Evolutionary conservation across 306 rosid species (phyloP).

Genomic region (Cicer judaicum): DNA sequence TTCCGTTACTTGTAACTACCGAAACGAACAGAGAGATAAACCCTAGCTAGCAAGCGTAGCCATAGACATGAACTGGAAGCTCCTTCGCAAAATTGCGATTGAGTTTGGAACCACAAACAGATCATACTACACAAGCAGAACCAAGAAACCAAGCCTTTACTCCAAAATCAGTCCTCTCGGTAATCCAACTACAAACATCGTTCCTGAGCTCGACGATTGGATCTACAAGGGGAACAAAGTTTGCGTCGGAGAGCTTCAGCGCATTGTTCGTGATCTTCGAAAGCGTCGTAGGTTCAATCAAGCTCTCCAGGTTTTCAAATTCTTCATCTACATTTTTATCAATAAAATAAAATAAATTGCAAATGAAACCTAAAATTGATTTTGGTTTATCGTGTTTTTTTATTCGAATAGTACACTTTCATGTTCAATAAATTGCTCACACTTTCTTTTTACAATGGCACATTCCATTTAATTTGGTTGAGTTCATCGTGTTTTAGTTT

Average conservation of each 20-base stretch:
- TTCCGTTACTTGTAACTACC: background rate
- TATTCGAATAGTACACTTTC: background rate
- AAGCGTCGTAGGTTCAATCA: conserved; percentile 78
- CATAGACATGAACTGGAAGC: conserved; percentile 55
- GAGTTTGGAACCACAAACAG: conserved; percentile 43
- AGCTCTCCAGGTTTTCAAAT: conserved; percentile 66
- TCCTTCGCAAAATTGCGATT: conserved; percentile 47
- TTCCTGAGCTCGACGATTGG: conserved; percentile 78
- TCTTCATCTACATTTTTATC: conserved; percentile 8
- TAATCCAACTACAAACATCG: conserved; percentile 50
- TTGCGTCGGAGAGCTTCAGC: conserved; percentile 71
- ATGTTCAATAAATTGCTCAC: background rate
- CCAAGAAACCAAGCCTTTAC: conserved; percentile 64
- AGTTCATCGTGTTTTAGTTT: background rate
- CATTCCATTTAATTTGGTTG: background rate
- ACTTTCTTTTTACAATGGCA: background rate
- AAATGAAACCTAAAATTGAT: background rate
- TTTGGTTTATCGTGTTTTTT: background rate
- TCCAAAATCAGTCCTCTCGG: conserved; percentile 79
- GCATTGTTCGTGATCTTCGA: conserved; percentile 82
- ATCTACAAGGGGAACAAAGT: conserved; percentile 70
- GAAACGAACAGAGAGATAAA: background rate
- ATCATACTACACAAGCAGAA: conserved; percentile 69
- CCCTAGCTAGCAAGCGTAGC: conserved; percentile 31
- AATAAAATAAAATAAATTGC: background rate